These are phyloP conservation scores for Melastoma malabathricum DNA, from an alignment of 345 rosid genomes.

Conservation along the genomic window DNA sequence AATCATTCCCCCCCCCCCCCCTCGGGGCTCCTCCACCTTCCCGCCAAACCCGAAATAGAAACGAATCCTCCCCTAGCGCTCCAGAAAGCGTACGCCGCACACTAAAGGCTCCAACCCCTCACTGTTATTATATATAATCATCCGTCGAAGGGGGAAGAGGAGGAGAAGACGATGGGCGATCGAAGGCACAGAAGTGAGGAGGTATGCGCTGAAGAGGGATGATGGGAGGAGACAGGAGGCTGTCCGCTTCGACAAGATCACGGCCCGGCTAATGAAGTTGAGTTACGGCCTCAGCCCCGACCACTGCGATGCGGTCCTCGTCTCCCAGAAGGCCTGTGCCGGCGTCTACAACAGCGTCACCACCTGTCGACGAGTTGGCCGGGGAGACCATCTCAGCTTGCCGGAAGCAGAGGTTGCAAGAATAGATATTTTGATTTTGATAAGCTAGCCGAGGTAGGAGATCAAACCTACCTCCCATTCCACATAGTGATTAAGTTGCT, in stretches of 20 bases:
- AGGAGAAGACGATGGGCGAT: background rate
- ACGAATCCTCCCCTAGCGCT: too few relatives aligned
- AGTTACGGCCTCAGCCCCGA: slow-evolving; percentile 84
- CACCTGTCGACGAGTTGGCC: slow-evolving; percentile 87
- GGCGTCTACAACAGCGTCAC: slow-evolving; percentile 98
- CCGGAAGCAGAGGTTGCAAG: slow-evolving; percentile 66
- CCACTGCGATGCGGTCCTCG: slow-evolving; percentile 96
- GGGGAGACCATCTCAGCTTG: slow-evolving; percentile 89
- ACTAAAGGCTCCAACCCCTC: too few relatives aligned
- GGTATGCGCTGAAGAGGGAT: slow-evolving; percentile 93
- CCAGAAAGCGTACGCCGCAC: too few relatives aligned
- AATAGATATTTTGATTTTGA: slow-evolving; percentile 80
- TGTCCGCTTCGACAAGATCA: slow-evolving; percentile 94
- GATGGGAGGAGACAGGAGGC: slow-evolving; percentile 82
- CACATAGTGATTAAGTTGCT: too few relatives aligned
- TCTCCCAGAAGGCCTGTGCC: slow-evolving; percentile 95
- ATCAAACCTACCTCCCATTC: background rate
- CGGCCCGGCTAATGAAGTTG: slow-evolving; percentile 86
- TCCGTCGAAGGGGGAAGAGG: slow-evolving; percentile 3
- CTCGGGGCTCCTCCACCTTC: background rate
- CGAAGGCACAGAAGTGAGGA: slow-evolving; percentile 8
- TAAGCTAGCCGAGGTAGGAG: slow-evolving; percentile 74
- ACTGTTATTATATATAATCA: background rate
- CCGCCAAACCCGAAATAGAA: too few relatives aligned
- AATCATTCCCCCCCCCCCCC: background rate